A percentile compares a stretch with the other conserved stretches of the same genome.
These are phyloP conservation scores for Nicotiana undulata DNA, from an alignment of 257 asterid genomes.

Conservation along the genomic window DNA sequence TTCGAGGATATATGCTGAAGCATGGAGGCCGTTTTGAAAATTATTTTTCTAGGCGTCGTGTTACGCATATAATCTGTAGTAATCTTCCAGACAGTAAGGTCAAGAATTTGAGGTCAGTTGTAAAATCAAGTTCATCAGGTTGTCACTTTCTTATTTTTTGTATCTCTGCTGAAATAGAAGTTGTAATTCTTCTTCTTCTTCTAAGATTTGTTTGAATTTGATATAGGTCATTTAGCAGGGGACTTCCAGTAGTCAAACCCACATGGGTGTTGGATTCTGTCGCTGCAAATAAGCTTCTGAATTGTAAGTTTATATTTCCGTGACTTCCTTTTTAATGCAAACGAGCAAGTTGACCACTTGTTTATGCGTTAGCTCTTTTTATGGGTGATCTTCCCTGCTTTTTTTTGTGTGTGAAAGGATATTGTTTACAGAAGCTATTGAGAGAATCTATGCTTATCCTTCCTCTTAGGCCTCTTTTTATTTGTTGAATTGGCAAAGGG, in stretches of 20 bases:
- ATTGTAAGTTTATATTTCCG: slow-evolving; percentile 45
- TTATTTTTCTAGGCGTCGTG: slow-evolving; percentile 78
- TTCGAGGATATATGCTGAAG: slow-evolving; percentile 79
- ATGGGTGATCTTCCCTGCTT: not conserved
- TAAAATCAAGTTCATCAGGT: not conserved
- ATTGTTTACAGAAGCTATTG: not conserved
- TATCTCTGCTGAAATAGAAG: slow-evolving; percentile 8
- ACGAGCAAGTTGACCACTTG: not conserved
- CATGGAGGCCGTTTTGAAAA: slow-evolving; percentile 85
- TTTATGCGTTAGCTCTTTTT: not conserved
- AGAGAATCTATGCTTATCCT: not conserved
- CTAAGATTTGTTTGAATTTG: not conserved
- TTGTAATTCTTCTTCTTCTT: not conserved
- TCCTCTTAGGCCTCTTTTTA: not conserved
- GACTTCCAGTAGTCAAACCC: slow-evolving; percentile 94
- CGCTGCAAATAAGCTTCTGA: slow-evolving; percentile 75
- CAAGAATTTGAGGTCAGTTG: slow-evolving; percentile 78
- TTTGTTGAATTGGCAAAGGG: not conserved
- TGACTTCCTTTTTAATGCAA: not conserved
- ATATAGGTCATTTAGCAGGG: slow-evolving; percentile 85
- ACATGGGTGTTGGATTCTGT: slow-evolving; percentile 85
- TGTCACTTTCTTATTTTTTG: slow-evolving; percentile 9
- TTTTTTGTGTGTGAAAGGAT: not conserved
- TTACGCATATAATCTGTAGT: slow-evolving; percentile 90
- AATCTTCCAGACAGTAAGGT: slow-evolving; percentile 93